Percentiles rank a stretch among this genome's conserved stretches.
Conservation (phyloP, 176 grass and related monocot species). For the Oryza glaberrima region DNA sequence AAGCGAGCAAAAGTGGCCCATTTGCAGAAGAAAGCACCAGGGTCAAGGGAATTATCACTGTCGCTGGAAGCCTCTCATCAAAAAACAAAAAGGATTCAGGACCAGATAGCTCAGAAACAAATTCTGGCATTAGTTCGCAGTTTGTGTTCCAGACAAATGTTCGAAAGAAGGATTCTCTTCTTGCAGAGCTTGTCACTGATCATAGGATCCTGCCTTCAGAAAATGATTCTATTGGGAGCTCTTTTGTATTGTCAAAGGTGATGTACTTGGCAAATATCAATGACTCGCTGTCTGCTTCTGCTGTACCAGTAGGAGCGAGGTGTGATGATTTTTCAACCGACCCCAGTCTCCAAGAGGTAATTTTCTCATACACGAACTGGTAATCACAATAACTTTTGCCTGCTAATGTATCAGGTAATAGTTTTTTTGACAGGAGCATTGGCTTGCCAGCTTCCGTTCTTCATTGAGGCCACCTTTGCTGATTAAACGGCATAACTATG, state of each 20-base stretch:
- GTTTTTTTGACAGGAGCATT: slow-evolving; percentile 72
- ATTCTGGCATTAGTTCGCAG: slow-evolving; percentile 52
- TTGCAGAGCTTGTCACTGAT: slow-evolving; percentile 65
- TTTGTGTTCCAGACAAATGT: slow-evolving; percentile 78
- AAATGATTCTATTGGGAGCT: slow-evolving; percentile 57
- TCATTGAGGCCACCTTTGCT: slow-evolving; percentile 70
- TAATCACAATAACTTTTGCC: slow-evolving; percentile 22
- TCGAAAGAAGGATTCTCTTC: slow-evolving; percentile 68
- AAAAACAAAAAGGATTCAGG: background rate
- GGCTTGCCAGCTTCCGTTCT: slow-evolving; percentile 46
- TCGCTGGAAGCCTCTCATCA: slow-evolving; percentile 33
- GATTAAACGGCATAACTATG: slow-evolving; percentile 53
- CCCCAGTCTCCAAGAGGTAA: slow-evolving; percentile 59
- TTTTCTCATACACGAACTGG: slow-evolving; percentile 32
- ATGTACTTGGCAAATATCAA: slow-evolving; percentile 68
- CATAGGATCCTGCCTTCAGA: slow-evolving; percentile 42
- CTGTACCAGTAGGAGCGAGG: slow-evolving; percentile 68
- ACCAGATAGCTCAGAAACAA: slow-evolving; percentile 48
- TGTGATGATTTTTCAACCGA: slow-evolving; percentile 72
- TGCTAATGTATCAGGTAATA: slow-evolving; percentile 58
- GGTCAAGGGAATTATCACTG: slow-evolving; percentile 70
- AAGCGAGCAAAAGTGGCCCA: slow-evolving; percentile 51
- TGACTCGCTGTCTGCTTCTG: slow-evolving; percentile 58
- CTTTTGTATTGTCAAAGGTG: slow-evolving; percentile 76
- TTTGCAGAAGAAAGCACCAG: slow-evolving; percentile 61